Conservation (phyloP, 169 alveolate genomes). For the Theileria annulata region DNA sequence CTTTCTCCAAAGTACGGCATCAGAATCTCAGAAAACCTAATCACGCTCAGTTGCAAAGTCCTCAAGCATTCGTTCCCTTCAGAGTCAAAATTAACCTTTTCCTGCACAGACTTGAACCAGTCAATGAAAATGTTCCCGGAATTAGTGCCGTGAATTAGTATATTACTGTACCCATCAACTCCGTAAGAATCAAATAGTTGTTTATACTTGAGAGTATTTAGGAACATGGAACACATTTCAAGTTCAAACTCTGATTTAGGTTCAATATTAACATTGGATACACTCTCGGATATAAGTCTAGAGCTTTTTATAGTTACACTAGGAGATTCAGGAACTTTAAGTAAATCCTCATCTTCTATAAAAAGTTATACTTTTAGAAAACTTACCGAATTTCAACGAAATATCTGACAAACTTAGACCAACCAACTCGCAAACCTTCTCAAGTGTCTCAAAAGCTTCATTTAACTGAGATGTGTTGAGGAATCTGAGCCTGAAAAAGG, state of each 20-base stretch:
- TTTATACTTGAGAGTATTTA: slow-evolving; percentile 12
- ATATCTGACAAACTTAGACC: slow-evolving; percentile 12
- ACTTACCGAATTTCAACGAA: slow-evolving; percentile 21
- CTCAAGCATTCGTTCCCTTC: background rate
- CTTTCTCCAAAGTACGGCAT: slow-evolving; percentile 63
- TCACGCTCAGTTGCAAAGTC: slow-evolving; percentile 29
- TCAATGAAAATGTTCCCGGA: slow-evolving; percentile 35
- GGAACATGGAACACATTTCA: slow-evolving; percentile 8
- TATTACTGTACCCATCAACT: background rate
- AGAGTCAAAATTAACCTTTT: background rate
- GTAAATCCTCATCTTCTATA: slow-evolving; percentile 8
- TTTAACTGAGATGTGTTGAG: slow-evolving; percentile 10
- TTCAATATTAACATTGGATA: background rate
- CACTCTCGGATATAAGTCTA: background rate
- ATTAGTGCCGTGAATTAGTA: slow-evolving; percentile 42
- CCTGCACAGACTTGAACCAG: slow-evolving; percentile 44
- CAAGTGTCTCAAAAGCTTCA: slow-evolving; percentile 13
- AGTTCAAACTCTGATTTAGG: slow-evolving; percentile 29
- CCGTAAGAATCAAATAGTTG: slow-evolving; percentile 22
- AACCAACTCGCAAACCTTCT: slow-evolving; percentile 34
- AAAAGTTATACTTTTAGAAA: background rate
- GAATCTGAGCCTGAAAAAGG: slow-evolving; percentile 19
- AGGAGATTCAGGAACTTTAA: background rate
- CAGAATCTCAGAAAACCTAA: slow-evolving; percentile 44
- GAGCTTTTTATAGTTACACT: background rate